These are phyloP conservation scores for Auxenochlorella pyrenoidosa DNA, from an alignment of 139 green algal species.

Conservation along the genomic window DNA sequence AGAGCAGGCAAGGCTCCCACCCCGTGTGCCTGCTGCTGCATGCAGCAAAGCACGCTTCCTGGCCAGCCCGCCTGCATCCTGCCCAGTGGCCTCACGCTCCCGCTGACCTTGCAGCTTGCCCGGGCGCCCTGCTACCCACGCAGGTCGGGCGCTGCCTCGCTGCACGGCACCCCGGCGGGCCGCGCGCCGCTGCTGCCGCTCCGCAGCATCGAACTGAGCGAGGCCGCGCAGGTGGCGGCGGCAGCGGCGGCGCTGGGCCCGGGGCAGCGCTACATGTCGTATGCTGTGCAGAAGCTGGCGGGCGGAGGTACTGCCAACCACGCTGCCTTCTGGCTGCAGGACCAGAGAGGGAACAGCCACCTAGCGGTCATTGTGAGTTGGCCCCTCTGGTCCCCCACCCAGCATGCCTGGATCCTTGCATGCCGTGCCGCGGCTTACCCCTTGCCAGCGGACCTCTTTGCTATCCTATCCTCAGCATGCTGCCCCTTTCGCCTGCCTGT, in stretches of 20 bases:
- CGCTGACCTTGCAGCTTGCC: background rate
- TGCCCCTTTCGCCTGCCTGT: too few relatives aligned
- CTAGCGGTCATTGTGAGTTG: conserved; percentile 29
- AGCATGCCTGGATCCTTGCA: background rate
- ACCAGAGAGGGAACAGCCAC: conserved; percentile 31
- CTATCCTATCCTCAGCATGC: too few relatives aligned
- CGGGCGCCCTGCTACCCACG: background rate
- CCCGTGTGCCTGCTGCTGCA: background rate
- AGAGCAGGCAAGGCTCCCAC: background rate
- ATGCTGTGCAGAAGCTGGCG: conserved; percentile 32
- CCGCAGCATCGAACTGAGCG: background rate
- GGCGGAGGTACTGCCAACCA: conserved; percentile 41
- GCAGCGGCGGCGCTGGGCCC: background rate
- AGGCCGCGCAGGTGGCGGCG: background rate
- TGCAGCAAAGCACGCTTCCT: background rate
- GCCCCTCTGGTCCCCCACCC: background rate
- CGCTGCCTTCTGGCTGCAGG: conserved; percentile 63
- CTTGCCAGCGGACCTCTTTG: too few relatives aligned
- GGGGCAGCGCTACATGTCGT: conserved; percentile 29
- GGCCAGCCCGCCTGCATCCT: background rate
- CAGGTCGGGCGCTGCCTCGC: background rate
- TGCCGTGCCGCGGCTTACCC: background rate
- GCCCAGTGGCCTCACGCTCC: too few relatives aligned
- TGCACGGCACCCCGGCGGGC: background rate
- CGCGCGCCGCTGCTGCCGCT: background rate